These are phyloP conservation scores for Suillus brevipes DNA, from an alignment of 768 basidiomycete species.

Conservation along the genomic window DNA sequence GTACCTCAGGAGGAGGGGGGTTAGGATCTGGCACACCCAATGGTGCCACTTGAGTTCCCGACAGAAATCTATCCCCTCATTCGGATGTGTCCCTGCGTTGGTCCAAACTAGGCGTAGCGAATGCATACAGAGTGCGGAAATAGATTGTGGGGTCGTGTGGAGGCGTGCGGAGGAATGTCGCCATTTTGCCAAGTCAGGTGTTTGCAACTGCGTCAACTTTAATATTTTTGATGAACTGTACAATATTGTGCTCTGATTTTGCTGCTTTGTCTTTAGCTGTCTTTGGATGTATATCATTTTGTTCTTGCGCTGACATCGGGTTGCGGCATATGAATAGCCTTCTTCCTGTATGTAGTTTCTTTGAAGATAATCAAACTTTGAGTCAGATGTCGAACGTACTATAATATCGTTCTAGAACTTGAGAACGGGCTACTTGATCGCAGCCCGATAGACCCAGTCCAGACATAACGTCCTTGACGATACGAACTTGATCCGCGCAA, in stretches of 20 bases:
- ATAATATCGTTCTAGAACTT: background rate
- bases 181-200: constrained; percentile 4
- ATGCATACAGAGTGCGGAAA: constrained; percentile 52
- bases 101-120: constrained; percentile 46
- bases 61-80: constrained; percentile 50
- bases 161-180: constrained; percentile 7
- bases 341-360: background rate
- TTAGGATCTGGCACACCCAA: constrained; percentile 37
- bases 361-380: constrained; percentile 1
- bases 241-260: constrained; percentile 13
- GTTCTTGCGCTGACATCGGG: background rate
- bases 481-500: background rate
- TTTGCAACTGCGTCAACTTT: background rate
- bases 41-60: constrained; percentile 40
- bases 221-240: constrained; percentile 21
- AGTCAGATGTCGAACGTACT: background rate
- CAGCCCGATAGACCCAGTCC: background rate
- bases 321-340: constrained; percentile 1
- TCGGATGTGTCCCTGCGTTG: constrained; percentile 42
- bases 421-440: background rate
- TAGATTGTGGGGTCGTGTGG: constrained; percentile 18
- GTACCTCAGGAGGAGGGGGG: constrained; percentile 45
- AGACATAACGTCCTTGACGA: background rate
- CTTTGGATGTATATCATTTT: constrained; percentile 1
- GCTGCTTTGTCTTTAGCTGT: background rate